Evolutionary conservation across 129 eudicot genomes (phyloP).

Genomic region (Smallanthus sonchifolius): DNA sequence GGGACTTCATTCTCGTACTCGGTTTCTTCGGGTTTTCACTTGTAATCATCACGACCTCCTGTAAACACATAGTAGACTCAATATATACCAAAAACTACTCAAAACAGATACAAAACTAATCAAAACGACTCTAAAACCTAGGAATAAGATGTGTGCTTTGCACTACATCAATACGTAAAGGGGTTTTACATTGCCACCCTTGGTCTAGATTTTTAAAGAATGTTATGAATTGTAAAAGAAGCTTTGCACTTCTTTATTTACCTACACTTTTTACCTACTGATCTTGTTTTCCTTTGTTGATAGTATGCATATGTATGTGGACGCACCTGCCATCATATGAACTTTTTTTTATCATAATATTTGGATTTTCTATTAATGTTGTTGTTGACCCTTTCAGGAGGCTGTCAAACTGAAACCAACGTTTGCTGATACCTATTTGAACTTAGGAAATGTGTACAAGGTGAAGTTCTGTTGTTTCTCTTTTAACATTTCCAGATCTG

Average conservation of each 20-base stretch:
- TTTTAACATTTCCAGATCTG: not conserved
- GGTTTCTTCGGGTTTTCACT: too few species aligned
- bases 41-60: too few species aligned
- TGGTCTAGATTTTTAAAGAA: not conserved
- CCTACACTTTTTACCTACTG: not conserved
- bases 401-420: slow-evolving; percentile 88
- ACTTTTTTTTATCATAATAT: not conserved
- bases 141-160: too few species aligned
- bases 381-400: slow-evolving; percentile 47
- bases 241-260: not conserved
- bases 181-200: not conserved
- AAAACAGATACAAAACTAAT: too few species aligned
- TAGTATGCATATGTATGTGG: not conserved
- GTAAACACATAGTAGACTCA: too few species aligned
- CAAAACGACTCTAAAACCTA: too few species aligned
- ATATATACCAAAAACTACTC: too few species aligned
- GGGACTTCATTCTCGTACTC: too few species aligned
- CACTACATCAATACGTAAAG: too few species aligned
- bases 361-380: not conserved
- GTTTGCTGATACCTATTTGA: slow-evolving; percentile 80
- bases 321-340: not conserved
- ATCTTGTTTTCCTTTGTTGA: not conserved
- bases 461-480: slow-evolving; percentile 35
- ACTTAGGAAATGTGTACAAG: slow-evolving; percentile 89
- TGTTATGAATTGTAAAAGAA: not conserved